A percentile compares a stretch with the other conserved stretches of the same genome.
Evolutionary conservation across 352 stramenopile genomes (phyloP).

Genomic region (Albugo laibachii): DNA sequence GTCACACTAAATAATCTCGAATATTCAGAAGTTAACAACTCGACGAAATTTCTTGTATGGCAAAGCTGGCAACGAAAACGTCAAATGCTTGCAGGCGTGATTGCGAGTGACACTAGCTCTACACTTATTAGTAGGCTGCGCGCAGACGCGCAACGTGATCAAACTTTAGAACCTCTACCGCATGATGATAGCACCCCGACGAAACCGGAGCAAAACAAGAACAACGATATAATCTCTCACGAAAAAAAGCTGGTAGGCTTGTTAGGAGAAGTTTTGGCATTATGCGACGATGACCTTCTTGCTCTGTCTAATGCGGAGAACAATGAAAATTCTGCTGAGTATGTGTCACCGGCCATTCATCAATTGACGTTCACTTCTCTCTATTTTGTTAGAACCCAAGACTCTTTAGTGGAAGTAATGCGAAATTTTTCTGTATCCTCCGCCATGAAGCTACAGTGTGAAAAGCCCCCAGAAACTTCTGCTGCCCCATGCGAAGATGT

Average conservation of each 20-base stretch:
- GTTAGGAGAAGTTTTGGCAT: too few relatives aligned
- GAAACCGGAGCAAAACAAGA: background rate
- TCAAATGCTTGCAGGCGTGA: background rate
- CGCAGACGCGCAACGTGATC: background rate
- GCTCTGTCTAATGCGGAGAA: too few relatives aligned
- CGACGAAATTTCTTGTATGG: constrained; percentile 58
- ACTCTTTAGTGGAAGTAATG: too few relatives aligned
- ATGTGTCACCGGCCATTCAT: too few relatives aligned
- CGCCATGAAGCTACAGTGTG: too few relatives aligned
- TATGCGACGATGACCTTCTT: too few relatives aligned
- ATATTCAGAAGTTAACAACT: constrained; percentile 28
- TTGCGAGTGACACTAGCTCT: background rate
- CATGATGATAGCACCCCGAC: background rate
- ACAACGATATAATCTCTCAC: background rate
- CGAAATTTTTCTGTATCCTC: too few relatives aligned
- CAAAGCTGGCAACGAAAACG: constrained; percentile 47
- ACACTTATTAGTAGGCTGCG: background rate
- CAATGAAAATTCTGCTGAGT: too few relatives aligned
- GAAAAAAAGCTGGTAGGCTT: background rate
- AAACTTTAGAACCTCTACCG: background rate
- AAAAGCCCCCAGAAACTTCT: too few relatives aligned
- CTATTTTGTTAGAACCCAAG: too few relatives aligned
- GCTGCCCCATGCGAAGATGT: too few relatives aligned
- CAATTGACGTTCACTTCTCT: too few relatives aligned
- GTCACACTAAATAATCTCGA: constrained; percentile 45